phyloP scores from a whole-genome alignment of 805 yeast genomes.

The Candida sonorensis region DNA sequence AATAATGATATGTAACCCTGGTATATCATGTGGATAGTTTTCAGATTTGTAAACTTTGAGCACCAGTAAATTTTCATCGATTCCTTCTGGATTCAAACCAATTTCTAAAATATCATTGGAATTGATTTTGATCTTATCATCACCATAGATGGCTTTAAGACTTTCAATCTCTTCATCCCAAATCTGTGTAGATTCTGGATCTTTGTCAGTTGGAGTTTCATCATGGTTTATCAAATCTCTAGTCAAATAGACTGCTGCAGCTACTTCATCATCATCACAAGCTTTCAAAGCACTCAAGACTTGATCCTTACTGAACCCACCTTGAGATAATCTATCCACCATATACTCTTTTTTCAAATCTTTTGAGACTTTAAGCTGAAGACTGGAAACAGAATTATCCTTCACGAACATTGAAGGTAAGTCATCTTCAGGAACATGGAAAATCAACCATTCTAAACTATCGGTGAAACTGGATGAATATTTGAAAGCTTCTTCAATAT shows the following conservation, averaged over 20 bases:
- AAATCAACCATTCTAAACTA: conserved; percentile 68
- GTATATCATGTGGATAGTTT: conserved; percentile 58
- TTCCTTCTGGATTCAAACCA: conserved; percentile 25
- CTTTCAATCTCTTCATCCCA: conserved; percentile 80
- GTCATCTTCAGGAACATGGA: conserved; percentile 93
- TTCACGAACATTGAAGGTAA: conserved; percentile 62
- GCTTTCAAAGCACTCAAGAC: conserved; percentile 42
- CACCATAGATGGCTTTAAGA: conserved; percentile 49
- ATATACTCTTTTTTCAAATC: conserved; percentile 51
- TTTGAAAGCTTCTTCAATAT: conserved; percentile 63
- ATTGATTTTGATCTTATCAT: conserved; percentile 31
- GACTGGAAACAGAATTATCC: conserved; percentile 48
- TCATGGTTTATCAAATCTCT: conserved; percentile 26
- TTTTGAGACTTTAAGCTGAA: conserved; percentile 47
- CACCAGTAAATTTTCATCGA: conserved; percentile 24
- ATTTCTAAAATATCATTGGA: conserved; percentile 29
- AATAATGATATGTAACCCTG: conserved; percentile 57
- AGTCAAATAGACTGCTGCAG: conserved; percentile 46
- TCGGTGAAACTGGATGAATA: conserved; percentile 46
- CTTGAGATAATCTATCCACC: conserved; percentile 48
- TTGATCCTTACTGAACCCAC: conserved; percentile 68
- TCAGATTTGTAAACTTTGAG: conserved; percentile 38
- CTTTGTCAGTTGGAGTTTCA: conserved; percentile 4
- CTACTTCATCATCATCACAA: conserved; percentile 37
- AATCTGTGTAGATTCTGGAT: conserved; percentile 24